Evolutionary conservation across 2,329 filamentous ascomycete species (phyloP).

Genomic region (Aspergillus bombycis): DNA sequence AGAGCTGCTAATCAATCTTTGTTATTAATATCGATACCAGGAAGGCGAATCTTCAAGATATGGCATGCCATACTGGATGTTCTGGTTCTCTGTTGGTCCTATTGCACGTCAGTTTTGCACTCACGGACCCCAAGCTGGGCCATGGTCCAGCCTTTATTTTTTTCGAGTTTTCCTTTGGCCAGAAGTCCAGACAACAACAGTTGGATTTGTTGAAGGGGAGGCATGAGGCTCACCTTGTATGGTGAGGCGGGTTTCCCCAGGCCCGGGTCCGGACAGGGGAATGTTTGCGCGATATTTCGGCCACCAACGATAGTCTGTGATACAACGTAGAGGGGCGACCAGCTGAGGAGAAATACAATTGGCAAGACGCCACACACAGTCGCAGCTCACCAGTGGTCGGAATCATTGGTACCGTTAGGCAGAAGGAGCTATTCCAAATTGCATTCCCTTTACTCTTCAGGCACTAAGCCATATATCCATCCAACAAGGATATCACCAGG

Average conservation of each 20-base stretch:
- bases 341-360: fast-evolving
- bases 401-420: not conserved
- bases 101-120: no score
- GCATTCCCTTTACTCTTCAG: not conserved
- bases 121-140: not conserved
- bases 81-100: no score
- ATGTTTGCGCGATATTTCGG: not conserved
- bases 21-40: no score
- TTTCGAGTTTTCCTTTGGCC: fast-evolving
- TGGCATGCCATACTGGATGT: no score
- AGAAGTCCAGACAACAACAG: not conserved
- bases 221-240: not conserved
- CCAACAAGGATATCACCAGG: not conserved
- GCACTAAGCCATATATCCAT: not conserved
- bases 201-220: not conserved
- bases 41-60: no score
- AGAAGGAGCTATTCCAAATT: not conserved
- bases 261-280: no score
- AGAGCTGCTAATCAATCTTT: no score
- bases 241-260: not conserved
- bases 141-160: not conserved
- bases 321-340: not conserved
- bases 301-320: not conserved
- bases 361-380: not conserved
- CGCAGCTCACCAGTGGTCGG: not conserved